These are phyloP conservation scores for Chaetomidium leptoderma DNA, from an alignment of 495 filamentous ascomycete genomes.

Conservation along the genomic window DNA sequence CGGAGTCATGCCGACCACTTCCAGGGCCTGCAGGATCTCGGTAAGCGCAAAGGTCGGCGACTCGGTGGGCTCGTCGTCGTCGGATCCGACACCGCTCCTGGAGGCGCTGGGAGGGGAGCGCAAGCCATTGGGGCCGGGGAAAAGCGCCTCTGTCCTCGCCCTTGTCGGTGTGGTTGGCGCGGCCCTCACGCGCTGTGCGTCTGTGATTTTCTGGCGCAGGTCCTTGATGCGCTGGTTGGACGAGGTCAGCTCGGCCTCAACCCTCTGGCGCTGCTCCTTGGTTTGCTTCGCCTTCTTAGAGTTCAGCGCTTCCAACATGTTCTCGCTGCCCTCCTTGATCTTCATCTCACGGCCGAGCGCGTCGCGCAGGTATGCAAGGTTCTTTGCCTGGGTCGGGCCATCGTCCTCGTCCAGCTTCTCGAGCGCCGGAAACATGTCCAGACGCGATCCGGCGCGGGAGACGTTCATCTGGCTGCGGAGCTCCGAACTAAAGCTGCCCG, in stretches of 20 bases:
- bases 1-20: slow-evolving; percentile 77
- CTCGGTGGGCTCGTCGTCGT: slow-evolving; percentile 68
- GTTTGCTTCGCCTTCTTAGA: slow-evolving; percentile 94
- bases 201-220: slow-evolving; percentile 72
- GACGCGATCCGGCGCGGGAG: slow-evolving; percentile 63
- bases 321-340: slow-evolving; percentile 96
- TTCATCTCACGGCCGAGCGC: slow-evolving; percentile 90
- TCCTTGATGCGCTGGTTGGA: slow-evolving; percentile 89
- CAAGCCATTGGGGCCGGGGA: slow-evolving; percentile 62
- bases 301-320: slow-evolving; percentile 89
- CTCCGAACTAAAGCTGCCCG: slow-evolving; percentile 91
- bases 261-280: slow-evolving; percentile 79
- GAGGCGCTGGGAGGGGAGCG: slow-evolving; percentile 62
- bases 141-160: slow-evolving; percentile 50
- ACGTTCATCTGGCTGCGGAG: slow-evolving; percentile 69
- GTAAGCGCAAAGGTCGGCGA: slow-evolving; percentile 86
- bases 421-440: slow-evolving; percentile 54
- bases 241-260: slow-evolving; percentile 84
- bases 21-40: slow-evolving; percentile 82
- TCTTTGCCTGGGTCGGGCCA: slow-evolving; percentile 61
- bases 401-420: slow-evolving; percentile 64
- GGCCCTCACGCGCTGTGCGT: slow-evolving; percentile 56
- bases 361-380: slow-evolving; percentile 68
- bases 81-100: slow-evolving; percentile 48
- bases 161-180: slow-evolving; percentile 66